These are phyloP conservation scores for Talaromyces sp. DNA, from an alignment of 2,329 filamentous ascomycete species.

Conservation along the genomic window DNA sequence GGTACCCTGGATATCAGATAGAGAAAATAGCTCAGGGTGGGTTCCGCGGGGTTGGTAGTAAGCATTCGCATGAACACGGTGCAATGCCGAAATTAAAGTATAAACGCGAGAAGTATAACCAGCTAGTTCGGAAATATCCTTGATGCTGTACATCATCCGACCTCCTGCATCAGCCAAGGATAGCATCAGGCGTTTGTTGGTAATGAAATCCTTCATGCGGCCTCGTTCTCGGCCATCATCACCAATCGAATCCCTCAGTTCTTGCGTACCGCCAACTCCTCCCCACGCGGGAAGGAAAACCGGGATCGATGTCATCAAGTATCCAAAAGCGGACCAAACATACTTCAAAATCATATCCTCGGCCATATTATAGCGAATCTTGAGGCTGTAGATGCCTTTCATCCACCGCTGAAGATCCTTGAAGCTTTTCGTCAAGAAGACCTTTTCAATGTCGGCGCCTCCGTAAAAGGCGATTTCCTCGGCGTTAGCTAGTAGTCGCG, in stretches of 20 bases:
- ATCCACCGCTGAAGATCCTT: constrained; percentile 92
- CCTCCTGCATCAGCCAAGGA: constrained; percentile 94
- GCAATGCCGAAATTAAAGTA: constrained; percentile 88
- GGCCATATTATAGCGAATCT: constrained; percentile 97
- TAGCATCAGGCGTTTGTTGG: constrained; percentile 96
- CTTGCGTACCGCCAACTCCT: constrained; percentile 69
- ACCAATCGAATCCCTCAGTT: constrained; percentile 51
- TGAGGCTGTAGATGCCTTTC: constrained; percentile 96
- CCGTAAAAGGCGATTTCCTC: constrained; percentile 98
- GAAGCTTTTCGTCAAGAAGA: constrained; percentile 87
- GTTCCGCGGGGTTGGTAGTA: constrained; percentile 68
- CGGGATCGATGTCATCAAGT: constrained; percentile 85
- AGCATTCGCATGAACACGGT: constrained; percentile 85
- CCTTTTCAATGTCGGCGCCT: constrained; percentile 90
- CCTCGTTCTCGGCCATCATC: constrained; percentile 61
- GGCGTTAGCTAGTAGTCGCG: constrained; percentile 89
- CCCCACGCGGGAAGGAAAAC: constrained; percentile 95
- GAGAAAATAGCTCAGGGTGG: constrained; percentile 76
- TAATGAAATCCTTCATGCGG: constrained; percentile 98
- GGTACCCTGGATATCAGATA: constrained; percentile 89
- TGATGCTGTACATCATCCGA: constrained; percentile 99
- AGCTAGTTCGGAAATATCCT: constrained; percentile 91
- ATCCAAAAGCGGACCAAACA: constrained; percentile 97
- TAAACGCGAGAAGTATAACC: constrained; percentile 96
- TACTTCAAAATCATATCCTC: constrained; percentile 99